phyloP scores from a whole-genome alignment of 257 asterid species.

The Lycium ferocissimum region DNA sequence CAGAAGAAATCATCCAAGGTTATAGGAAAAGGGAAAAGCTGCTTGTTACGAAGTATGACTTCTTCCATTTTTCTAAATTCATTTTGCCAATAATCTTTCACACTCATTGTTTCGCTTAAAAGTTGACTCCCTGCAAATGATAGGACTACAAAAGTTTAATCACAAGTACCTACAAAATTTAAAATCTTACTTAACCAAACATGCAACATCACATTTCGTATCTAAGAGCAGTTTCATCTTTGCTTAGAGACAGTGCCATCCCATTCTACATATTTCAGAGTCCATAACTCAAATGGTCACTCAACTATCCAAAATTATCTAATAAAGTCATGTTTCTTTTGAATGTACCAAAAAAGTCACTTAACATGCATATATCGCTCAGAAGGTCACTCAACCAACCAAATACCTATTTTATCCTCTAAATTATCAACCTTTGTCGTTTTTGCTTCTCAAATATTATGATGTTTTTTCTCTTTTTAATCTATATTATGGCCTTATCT shows the following conservation, averaged over 20 bases:
- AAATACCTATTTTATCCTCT: too few species aligned
- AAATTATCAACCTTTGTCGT: too few species aligned
- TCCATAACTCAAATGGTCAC: too few species aligned
- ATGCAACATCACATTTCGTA: not conserved
- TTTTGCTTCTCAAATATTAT: too few species aligned
- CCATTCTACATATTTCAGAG: not conserved
- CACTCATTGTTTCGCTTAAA: slow-evolving; percentile 82
- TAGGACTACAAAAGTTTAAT: slow-evolving; percentile 26
- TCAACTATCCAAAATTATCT: too few species aligned
- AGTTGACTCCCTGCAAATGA: slow-evolving; percentile 78
- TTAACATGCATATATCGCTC: too few species aligned
- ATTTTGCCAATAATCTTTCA: slow-evolving; percentile 79
- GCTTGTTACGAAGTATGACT: slow-evolving; percentile 75
- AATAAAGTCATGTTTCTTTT: too few species aligned
- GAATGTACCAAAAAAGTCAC: too few species aligned
- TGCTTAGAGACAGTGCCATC: not conserved
- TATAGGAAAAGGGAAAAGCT: slow-evolving; percentile 73
- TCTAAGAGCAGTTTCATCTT: not conserved
- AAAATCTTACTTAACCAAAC: not conserved
- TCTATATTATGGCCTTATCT: too few species aligned
- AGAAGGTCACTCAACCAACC: too few species aligned
- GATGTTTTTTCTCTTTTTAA: too few species aligned
- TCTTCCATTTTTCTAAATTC: slow-evolving; percentile 77
- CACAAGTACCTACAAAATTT: not conserved
- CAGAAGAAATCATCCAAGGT: slow-evolving; percentile 89